Evolutionary conservation across 208 protist species (phyloP), one percentile per base, ranked within the genome.

Genomic region (Trypanosoma boissoni): DNA sequence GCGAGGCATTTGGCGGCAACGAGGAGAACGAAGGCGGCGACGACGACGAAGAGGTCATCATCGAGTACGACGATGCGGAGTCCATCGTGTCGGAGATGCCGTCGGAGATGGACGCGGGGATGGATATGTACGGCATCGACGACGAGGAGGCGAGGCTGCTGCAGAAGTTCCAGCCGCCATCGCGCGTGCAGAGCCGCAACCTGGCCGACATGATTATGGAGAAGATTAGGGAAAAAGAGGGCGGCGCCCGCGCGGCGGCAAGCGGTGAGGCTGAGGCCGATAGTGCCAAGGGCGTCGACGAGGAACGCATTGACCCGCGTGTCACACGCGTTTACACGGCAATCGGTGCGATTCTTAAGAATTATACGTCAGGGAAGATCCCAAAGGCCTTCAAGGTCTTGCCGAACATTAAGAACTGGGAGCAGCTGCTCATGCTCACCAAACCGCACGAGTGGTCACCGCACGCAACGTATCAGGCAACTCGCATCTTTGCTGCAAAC

Each of bases 321-420:
- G 88, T 96, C 12, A 80, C 86, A 21, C 86, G 87, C 44, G 87
- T 97, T 52, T 97, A 97, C 85, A 94, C 80, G 46, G 83, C 87
- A 18, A 93, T 99, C 34, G 98, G 97, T 28, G 79, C 67, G 31
- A 74, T 99, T 26, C 76, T 99, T 49, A 86, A 91, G 58, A 78
- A 62, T 16, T 99, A 99, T 80, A 96, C 84, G n/a, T 94, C 87
- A 21, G 98, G 98, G 27, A 99, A 99, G 80, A 77, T 99, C 9
- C 98, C 98, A 20, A 99, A 99, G 82, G 97, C 98, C 14, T 99
- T 99, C 77, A 99, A 99, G 78, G 92, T 99, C 41, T 72, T 99
- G 36, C 98, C 98, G 34, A 88, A 91, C 34, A 86, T 99, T 20
- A 73, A 81, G 31, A 92, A 96, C 76, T 99, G 98, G 98, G 97